Base-by-base conservation (phyloP, 2,329 filamentous ascomycete genomes). In the Cytospora paraplurivora region DNA sequence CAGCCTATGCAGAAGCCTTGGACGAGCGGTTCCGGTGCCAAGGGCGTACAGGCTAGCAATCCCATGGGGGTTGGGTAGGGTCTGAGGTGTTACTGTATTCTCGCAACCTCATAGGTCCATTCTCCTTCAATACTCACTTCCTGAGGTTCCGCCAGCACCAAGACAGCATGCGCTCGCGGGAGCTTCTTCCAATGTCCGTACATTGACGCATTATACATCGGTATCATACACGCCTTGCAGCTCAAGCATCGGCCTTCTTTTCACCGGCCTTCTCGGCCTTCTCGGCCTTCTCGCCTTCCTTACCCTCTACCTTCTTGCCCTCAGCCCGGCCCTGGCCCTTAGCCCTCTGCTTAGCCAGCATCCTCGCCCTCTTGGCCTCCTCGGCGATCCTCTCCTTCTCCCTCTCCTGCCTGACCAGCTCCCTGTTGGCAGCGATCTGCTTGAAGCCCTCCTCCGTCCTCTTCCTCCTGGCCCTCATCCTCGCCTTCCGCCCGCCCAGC, bases 401-500 rank as follows among this genome's bases (percentile, higher is more conserved):
- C 57, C 67, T 68, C 55, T 56, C 68, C n/a, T 67, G 60, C 67
- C 65, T 69, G 49, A 63, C 70, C 37, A 70, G 62, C 69, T 70
- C 70, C 61, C 67, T 67, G 62, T 68, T 56, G 37, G 68, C 54
- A 47, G 67, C 66, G 19, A 54, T 56, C 67, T 69, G 49, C 37
- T 52, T 52, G 54, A 66, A 59, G 19, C 44, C 52, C 44, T 57
- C 41, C 66, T 65, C 62, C 37, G 38, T 54, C 33, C 63, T 61
- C 55, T 56, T 37, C 51, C 38, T 65, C 35, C 62, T 67, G 15
- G 62, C 51, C 50, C 82, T 74, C 70, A 84, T 77, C 70, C 75
- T 78, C 68, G 80, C 77, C 72, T 81, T 82, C 54, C 84, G 76
- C 65, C 82, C 82, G 27, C 78, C 75, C 71, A 82, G 81, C 62